These are phyloP conservation scores for Nyssa sinensis DNA, from an alignment of 148 eudicot species.

Conservation along the genomic window DNA sequence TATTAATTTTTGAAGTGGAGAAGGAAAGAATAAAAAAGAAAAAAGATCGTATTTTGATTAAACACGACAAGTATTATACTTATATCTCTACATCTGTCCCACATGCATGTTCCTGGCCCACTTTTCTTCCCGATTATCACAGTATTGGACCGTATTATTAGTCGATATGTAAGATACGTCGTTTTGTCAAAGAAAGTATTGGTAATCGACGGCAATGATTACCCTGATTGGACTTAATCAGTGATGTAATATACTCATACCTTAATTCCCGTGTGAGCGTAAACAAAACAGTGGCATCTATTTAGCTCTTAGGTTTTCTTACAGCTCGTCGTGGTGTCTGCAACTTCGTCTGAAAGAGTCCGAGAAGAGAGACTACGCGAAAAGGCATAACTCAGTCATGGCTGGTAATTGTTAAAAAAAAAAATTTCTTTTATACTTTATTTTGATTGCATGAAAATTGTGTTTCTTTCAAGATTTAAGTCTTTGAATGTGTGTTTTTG, in stretches of 20 bases:
- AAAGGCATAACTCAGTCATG: constrained; percentile 26
- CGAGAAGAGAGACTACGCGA: background rate
- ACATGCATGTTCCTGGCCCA: constrained; percentile 29
- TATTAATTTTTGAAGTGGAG: background rate
- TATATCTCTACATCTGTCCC: constrained; percentile 24
- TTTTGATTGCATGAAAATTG: background rate
- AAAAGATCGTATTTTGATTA: constrained; percentile 7
- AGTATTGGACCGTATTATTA: too few relatives aligned
- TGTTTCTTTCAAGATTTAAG: background rate
- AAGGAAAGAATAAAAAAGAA: background rate
- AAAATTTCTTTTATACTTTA: background rate
- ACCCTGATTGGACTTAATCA: background rate
- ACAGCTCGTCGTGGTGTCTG: background rate
- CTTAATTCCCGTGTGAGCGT: constrained; percentile 3
- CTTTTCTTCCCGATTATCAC: background rate
- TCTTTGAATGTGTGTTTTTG: background rate
- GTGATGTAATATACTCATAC: background rate
- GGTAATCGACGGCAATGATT: constrained; percentile 26
- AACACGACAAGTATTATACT: constrained; percentile 11
- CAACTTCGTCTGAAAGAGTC: background rate
- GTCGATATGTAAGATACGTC: too few relatives aligned
- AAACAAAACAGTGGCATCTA: constrained; percentile 2
- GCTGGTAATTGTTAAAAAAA: constrained; percentile 32
- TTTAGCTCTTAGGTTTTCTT: background rate
- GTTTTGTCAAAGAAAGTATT: too few relatives aligned